Base-by-base conservation (phyloP, 2,329 filamentous ascomycete species). In the Hypoxylon rubiginosum region DNA sequence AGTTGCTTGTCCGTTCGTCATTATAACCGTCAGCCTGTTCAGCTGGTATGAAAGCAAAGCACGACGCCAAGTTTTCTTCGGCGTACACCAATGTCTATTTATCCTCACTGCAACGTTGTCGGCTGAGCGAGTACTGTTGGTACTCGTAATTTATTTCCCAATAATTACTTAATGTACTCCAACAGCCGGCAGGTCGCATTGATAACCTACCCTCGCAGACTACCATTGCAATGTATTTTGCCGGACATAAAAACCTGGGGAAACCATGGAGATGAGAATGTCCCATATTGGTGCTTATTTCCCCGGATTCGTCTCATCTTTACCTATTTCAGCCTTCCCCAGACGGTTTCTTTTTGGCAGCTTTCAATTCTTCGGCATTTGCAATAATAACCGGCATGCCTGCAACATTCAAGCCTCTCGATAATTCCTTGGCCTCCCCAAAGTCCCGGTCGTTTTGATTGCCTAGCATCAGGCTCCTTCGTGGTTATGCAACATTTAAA, bases 161-260 rank as follows among this genome's bases (percentile, higher is more conserved):
- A 36, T 19, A 62, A 59, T n/a, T n/a, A n/a, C n/a, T 61, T 67
- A 66, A 67, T 64, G 53, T 62, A 21, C 46, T 41, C 17, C 30
- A 51, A 54, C 11, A 50, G 48, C 64, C 53, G 36, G 36, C 53
- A 59, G 30, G 57, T 58, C 36, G n/a, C 62, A 60, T 62, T 52
- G 32, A 39, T 34, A n/a, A n/a, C n/a, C n/a, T n/a, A 53, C 50
- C 41, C 17, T 43, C 49, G 24, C 61, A 58, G 36, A 32, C 28
- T 34, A 53, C n/a, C 48, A 48, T 24, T 30, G 17, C 48, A 53
- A 9, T 54, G 15, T 49, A 61, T 68, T 68, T 43, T 64, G 34
- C 60, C 60, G 53, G 51, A 48, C 46, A 36, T 60, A 53, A 67
- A 62, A 67, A 62, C 59, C 67, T 56, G 67, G 67, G 64, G 67